These are phyloP conservation scores for Santalum album DNA, from an alignment of 164 flowering plant species.

Conservation along the genomic window DNA sequence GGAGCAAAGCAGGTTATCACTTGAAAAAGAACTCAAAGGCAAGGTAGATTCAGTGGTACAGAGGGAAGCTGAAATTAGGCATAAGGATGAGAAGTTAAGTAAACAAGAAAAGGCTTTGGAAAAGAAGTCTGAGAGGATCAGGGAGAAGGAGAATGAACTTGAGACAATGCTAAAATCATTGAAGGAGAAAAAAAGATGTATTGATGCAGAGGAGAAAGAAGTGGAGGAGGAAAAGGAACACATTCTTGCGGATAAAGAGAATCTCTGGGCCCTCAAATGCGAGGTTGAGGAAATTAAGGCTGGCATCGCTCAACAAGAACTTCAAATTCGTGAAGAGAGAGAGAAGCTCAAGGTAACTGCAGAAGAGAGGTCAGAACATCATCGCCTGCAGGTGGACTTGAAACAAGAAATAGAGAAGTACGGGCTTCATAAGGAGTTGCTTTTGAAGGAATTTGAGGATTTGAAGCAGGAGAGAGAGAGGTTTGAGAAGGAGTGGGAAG, in stretches of 20 bases:
- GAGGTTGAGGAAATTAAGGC: conserved; percentile 45
- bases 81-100: conserved; percentile 51
- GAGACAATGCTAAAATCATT: conserved; percentile 43
- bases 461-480: conserved; percentile 56
- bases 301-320: conserved; percentile 36
- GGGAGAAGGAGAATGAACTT: conserved; percentile 69
- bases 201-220: conserved; percentile 49
- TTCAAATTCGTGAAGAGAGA: conserved; percentile 38
- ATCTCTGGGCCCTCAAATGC: conserved; percentile 28
- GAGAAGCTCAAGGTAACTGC: conserved; percentile 40
- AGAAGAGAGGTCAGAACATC: conserved; percentile 50
- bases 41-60: conserved; percentile 32
- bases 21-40: conserved; percentile 48
- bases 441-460: conserved; percentile 58
- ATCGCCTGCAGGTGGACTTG: conserved; percentile 44
- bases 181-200: conserved; percentile 58
- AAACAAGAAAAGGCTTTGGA: conserved; percentile 59
- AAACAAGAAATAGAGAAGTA: conserved; percentile 55
- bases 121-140: conserved; percentile 52
- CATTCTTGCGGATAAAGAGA: conserved; percentile 37
- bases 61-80: conserved; percentile 46
- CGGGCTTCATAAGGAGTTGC: conserved; percentile 38
- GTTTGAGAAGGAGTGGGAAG: conserved; percentile 90
- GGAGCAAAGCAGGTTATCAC: conserved; percentile 39
- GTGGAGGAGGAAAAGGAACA: conserved; percentile 42